Conservation (phyloP, 176 grass and related monocot species). For the Ampelocalamus luodianensis region DNA sequence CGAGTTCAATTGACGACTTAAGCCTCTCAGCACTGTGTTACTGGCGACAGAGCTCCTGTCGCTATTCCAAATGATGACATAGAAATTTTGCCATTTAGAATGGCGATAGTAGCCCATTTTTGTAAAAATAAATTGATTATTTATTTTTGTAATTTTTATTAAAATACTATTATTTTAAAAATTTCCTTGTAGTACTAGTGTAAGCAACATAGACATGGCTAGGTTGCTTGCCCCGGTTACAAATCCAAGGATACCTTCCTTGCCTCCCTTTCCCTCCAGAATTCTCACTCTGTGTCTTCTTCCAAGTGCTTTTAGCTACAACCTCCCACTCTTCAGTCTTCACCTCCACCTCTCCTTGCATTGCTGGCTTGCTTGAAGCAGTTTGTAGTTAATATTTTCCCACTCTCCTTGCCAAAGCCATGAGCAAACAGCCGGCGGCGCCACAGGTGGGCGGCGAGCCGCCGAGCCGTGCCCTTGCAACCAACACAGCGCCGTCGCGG, state of each 20-base stretch:
- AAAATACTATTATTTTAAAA: no score
- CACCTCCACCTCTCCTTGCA: slow-evolving; percentile 1
- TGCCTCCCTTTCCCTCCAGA: slow-evolving; percentile 42
- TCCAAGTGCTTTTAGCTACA: background rate
- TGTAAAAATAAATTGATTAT: no score
- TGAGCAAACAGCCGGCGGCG: slow-evolving; percentile 29
- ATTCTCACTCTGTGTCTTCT: slow-evolving; percentile 38
- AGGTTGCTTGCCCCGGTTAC: slow-evolving; percentile 54
- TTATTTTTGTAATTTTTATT: no score
- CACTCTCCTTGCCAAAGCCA: background rate
- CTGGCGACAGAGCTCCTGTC: no score
- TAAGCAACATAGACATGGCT: background rate
- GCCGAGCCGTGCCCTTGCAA: slow-evolving; percentile 15
- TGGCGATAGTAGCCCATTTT: no score
- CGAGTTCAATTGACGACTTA: no score
- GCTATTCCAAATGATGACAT: no score
- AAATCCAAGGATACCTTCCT: slow-evolving; percentile 66
- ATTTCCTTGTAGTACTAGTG: background rate
- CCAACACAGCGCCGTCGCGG: background rate
- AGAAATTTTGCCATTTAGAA: no score
- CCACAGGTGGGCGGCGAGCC: background rate
- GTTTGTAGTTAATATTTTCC: background rate
- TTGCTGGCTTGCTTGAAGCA: background rate
- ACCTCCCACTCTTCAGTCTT: background rate
- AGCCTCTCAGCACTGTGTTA: no score